Conservation (phyloP, 148 eudicot species). For the Camellia japonica region DNA sequence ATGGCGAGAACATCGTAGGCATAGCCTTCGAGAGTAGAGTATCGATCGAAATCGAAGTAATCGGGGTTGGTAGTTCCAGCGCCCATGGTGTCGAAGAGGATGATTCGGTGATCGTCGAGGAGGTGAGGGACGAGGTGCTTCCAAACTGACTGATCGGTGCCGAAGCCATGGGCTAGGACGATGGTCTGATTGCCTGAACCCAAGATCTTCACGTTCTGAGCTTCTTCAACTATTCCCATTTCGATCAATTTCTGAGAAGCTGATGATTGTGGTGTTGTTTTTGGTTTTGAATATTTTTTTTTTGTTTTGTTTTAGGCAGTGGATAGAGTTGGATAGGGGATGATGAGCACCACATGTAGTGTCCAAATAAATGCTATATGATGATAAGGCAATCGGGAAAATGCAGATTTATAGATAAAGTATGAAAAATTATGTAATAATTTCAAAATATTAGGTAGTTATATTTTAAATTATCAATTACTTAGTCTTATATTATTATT, state of each 20-base stretch:
- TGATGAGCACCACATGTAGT: neutral
- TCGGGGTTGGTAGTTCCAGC: constrained; percentile 93
- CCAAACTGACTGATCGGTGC: constrained; percentile 93
- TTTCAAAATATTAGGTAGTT: too few relatives aligned
- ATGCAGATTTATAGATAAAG: too few relatives aligned
- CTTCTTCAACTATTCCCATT: constrained; percentile 81
- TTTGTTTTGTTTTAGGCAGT: neutral
- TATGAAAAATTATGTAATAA: too few relatives aligned
- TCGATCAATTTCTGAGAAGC: neutral
- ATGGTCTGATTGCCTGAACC: constrained; percentile 50
- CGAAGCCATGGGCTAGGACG: constrained; percentile 79
- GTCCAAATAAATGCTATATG: too few relatives aligned
- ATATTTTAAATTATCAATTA: too few relatives aligned
- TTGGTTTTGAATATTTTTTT: neutral
- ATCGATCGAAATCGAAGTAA: constrained; percentile 77
- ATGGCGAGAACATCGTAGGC: constrained; percentile 72
- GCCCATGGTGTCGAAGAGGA: constrained; percentile 83
- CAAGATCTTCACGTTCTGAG: constrained; percentile 65
- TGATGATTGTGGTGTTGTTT: neutral
- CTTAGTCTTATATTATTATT: too few relatives aligned
- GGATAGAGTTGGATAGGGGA: neutral
- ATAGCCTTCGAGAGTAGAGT: constrained; percentile 63
- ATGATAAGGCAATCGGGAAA: too few relatives aligned
- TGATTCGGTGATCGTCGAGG: constrained; percentile 52
- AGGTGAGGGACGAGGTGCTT: constrained; percentile 76